phyloP scores from a whole-genome alignment of 805 yeast species.

The Barnettozyma populi region DNA sequence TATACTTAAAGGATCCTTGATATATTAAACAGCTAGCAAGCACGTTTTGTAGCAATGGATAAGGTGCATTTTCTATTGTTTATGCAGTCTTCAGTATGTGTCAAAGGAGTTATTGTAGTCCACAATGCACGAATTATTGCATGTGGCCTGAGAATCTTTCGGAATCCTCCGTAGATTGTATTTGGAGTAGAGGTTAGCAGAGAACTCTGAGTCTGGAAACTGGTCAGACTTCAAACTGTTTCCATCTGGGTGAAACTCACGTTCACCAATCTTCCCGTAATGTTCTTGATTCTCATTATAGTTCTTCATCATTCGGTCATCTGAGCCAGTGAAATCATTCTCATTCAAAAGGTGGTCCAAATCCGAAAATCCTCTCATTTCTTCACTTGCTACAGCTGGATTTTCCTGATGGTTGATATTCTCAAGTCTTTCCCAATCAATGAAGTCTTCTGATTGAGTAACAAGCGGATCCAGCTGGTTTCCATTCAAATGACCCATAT shows the following conservation, averaged over 20 bases:
- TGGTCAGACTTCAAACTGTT: background rate
- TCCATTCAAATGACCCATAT: background rate
- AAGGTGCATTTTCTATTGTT: background rate
- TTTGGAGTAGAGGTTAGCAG: conserved; percentile 11
- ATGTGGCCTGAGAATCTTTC: background rate
- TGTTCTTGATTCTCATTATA: background rate
- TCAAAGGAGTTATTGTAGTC: conserved; percentile 10
- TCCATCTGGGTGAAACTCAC: background rate
- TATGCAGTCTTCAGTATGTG: background rate
- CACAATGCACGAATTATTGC: conserved; percentile 2
- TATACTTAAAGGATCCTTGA: background rate
- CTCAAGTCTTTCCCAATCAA: conserved; percentile 7
- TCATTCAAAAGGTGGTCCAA: background rate
- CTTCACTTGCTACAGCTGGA: background rate
- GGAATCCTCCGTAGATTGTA: conserved; percentile 10
- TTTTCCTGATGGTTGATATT: background rate
- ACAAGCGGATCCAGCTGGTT: background rate
- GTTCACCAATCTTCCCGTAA: background rate
- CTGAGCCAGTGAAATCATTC: background rate
- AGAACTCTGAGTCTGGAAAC: conserved; percentile 6
- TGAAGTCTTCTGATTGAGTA: background rate
- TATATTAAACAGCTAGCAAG: background rate
- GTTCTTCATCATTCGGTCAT: conserved; percentile 2
- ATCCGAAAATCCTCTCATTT: background rate
- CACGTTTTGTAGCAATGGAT: background rate